phyloP scores from a whole-genome alignment of 768 basidiomycete species.

The Tricholoma bakamatsutake region DNA sequence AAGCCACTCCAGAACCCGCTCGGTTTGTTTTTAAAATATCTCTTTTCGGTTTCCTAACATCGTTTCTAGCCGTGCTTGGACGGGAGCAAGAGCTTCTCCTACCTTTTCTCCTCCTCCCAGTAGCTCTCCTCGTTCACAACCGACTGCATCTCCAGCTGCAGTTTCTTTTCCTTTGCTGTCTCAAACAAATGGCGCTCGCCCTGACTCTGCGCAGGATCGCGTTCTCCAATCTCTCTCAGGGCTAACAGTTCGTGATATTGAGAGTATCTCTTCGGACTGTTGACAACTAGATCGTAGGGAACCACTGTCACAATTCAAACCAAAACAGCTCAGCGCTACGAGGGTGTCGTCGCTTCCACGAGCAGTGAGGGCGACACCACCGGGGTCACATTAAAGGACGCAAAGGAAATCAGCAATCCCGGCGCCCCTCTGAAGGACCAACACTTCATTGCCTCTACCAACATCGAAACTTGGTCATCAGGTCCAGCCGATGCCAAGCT shows the following conservation, averaged over 20 bases:
- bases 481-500: slow-evolving; percentile 68
- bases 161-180: slow-evolving; percentile 40
- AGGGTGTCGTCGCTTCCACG: slow-evolving; percentile 64
- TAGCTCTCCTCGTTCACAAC: slow-evolving; percentile 31
- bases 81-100: slow-evolving; percentile 61
- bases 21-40: slow-evolving; percentile 28
- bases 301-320: slow-evolving; percentile 74
- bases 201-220: slow-evolving; percentile 50
- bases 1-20: slow-evolving; percentile 56
- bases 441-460: slow-evolving; percentile 63
- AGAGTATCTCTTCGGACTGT: background rate
- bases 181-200: slow-evolving; percentile 43
- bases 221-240: slow-evolving; percentile 61
- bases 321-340: slow-evolving; percentile 66
- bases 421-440: slow-evolving; percentile 66
- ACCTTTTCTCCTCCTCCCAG: slow-evolving; percentile 60
- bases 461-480: slow-evolving; percentile 69
- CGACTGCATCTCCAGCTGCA: slow-evolving; percentile 26
- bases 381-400: slow-evolving; percentile 74
- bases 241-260: slow-evolving; percentile 51
- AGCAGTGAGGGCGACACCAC: slow-evolving; percentile 57
- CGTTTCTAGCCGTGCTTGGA: slow-evolving; percentile 51
- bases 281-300: slow-evolving; percentile 33
- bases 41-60: slow-evolving; percentile 21
- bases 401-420: slow-evolving; percentile 62